A percentile compares a stretch with the other conserved stretches of the same genome.
Conservation (phyloP, 2,329 filamentous ascomycete genomes). For the Tolypocladium paradoxum region DNA sequence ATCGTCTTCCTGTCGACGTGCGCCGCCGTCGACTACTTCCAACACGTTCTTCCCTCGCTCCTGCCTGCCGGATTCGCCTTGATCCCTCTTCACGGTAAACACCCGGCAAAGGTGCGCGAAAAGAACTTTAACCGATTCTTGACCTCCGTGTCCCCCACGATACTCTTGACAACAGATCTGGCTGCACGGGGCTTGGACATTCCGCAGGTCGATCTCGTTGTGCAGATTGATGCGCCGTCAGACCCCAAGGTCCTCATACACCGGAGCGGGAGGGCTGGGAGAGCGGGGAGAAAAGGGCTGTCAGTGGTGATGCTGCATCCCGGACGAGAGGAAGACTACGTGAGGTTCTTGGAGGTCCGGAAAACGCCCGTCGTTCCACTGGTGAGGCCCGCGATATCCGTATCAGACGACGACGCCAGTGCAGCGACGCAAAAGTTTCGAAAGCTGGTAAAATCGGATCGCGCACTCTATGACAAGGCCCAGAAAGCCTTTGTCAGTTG, state of each 20-base stretch:
- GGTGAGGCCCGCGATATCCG: slow-evolving; percentile 39
- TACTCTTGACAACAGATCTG: slow-evolving; percentile 87
- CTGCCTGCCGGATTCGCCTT: slow-evolving; percentile 59
- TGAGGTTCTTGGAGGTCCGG: slow-evolving; percentile 74
- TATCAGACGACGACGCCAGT: slow-evolving; percentile 52
- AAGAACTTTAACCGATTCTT: slow-evolving; percentile 80
- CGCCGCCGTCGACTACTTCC: slow-evolving; percentile 89
- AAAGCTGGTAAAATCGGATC: slow-evolving; percentile 38
- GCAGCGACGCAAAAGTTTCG: slow-evolving; percentile 51
- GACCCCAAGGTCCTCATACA: slow-evolving; percentile 96
- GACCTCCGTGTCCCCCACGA: slow-evolving; percentile 60
- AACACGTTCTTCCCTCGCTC: slow-evolving; percentile 63
- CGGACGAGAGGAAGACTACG: slow-evolving; percentile 80
- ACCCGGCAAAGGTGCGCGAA: slow-evolving; percentile 74
- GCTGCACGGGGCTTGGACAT: slow-evolving; percentile 87
- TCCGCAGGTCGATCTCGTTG: slow-evolving; percentile 79
- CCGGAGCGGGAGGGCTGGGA: slow-evolving; percentile 77
- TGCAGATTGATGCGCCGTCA: slow-evolving; percentile 73
- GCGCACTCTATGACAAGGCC: slow-evolving; percentile 69
- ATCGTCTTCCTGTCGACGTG: slow-evolving; percentile 93
- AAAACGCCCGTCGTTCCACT: slow-evolving; percentile 71
- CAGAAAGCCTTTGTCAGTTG: slow-evolving; percentile 89
- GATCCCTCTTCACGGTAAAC: slow-evolving; percentile 83
- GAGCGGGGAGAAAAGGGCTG: slow-evolving; percentile 77
- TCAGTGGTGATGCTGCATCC: slow-evolving; percentile 79